A percentile compares a stretch with the other conserved stretches of the same genome.
Evolutionary conservation across 73 alveolate genomes (phyloP).

Genomic region (Breviolum minutum): DNA sequence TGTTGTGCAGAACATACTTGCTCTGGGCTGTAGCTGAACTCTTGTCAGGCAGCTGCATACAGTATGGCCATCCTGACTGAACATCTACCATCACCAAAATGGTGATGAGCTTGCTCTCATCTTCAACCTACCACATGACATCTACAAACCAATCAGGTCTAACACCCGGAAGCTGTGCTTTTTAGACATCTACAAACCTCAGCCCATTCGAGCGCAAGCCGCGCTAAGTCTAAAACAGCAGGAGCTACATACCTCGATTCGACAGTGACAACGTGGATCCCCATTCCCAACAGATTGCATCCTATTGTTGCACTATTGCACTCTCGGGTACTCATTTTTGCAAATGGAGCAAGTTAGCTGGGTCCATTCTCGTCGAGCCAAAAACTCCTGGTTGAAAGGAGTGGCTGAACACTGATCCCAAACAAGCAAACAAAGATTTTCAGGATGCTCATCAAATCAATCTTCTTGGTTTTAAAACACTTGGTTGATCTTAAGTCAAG

Average conservation of each 20-base stretch:
- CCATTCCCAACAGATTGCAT: too few relatives aligned
- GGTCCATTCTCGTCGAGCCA: slow-evolving; percentile 83
- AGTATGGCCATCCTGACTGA: not conserved
- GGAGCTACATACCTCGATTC: slow-evolving; percentile 69
- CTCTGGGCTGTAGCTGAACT: not conserved
- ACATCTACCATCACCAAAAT: not conserved
- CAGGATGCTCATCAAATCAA: not conserved
- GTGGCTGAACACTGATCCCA: not conserved
- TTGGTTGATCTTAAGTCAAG: too few relatives aligned
- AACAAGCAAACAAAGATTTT: not conserved
- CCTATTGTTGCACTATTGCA: not conserved
- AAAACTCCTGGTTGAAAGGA: slow-evolving; percentile 32
- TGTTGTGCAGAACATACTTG: not conserved
- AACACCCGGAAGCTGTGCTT: too few relatives aligned
- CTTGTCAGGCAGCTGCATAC: not conserved
- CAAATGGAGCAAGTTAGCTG: slow-evolving; percentile 81
- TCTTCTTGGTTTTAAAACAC: too few relatives aligned
- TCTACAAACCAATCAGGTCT: too few relatives aligned
- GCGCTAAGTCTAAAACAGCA: slow-evolving; percentile 59
- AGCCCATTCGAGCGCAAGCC: slow-evolving; percentile 91
- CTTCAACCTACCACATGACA: not conserved
- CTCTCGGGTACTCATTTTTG: slow-evolving; percentile 30
- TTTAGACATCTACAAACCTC: not conserved
- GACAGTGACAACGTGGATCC: not conserved
- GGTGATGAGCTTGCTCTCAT: not conserved